phyloP scores from a whole-genome alignment of 2,329 filamentous ascomycete genomes.

The Ophiostoma perfectum region DNA sequence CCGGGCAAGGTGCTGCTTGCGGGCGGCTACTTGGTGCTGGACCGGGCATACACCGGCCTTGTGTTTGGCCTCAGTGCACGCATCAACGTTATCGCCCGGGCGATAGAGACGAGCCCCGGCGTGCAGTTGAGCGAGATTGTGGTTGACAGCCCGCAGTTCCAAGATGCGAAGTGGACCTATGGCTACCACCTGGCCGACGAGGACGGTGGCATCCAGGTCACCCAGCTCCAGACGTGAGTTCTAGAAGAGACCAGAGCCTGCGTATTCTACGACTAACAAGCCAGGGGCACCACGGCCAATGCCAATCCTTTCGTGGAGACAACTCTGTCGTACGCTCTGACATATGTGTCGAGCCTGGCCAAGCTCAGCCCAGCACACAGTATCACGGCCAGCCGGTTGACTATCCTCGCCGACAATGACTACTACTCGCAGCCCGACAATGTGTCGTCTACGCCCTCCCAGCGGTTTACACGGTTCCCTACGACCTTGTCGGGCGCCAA shows the following conservation, averaged over 20 bases:
- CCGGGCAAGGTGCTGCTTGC: conserved; percentile 94
- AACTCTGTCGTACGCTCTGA: conserved; percentile 78
- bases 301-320: conserved; percentile 88
- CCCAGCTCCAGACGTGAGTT: conserved; percentile 71
- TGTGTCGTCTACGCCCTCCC: conserved; percentile 30
- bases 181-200: conserved; percentile 64
- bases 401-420: conserved; percentile 89
- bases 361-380: conserved; percentile 35
- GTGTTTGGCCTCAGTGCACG: conserved; percentile 63
- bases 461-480: conserved; percentile 70
- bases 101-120: conserved; percentile 55
- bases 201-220: conserved; percentile 73
- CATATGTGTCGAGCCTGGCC: conserved; percentile 59
- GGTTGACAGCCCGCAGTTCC: conserved; percentile 88
- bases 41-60: conserved; percentile 74
- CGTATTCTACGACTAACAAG: background rate
- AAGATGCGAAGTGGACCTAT: conserved; percentile 82
- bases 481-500: conserved; percentile 72
- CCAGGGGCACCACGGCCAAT: conserved; percentile 40
- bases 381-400: conserved; percentile 67
- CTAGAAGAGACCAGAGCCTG: too few species aligned
- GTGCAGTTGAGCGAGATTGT: conserved; percentile 67
- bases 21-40: conserved; percentile 90
- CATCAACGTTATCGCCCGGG: conserved; percentile 58
- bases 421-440: conserved; percentile 76